phyloP scores from a whole-genome alignment of 2,329 filamentous ascomycete species.

The Trichophyton benhamiae region DNA sequence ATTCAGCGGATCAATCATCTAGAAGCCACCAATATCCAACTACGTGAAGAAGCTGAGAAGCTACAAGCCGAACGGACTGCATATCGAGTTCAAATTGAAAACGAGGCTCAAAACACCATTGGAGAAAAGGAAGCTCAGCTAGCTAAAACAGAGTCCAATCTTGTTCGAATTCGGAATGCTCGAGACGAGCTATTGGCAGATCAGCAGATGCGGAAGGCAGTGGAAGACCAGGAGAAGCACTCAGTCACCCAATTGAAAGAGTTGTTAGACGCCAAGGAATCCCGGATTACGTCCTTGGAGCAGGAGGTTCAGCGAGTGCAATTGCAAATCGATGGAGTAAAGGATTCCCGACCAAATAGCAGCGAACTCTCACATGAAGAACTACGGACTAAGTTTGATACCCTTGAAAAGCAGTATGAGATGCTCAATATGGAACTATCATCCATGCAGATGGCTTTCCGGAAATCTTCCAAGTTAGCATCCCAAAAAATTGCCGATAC shows the following conservation, averaged over 20 bases:
- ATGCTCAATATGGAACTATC: constrained; percentile 79
- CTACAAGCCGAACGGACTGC: constrained; percentile 71
- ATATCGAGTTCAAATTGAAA: constrained; percentile 69
- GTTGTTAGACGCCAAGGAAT: constrained; percentile 63
- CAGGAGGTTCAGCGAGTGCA: constrained; percentile 64
- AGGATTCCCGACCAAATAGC: constrained; percentile 32
- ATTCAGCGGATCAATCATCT: constrained; percentile 85
- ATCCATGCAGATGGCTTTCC: constrained; percentile 76
- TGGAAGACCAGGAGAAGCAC: constrained; percentile 61
- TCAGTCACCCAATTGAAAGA: constrained; percentile 66
- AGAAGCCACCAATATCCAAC: constrained; percentile 72
- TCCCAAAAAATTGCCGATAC: constrained; percentile 78
- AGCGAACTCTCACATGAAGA: constrained; percentile 56
- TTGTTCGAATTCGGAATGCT: constrained; percentile 70
- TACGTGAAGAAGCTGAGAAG: constrained; percentile 75
- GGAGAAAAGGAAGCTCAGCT: constrained; percentile 73
- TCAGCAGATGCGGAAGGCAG: constrained; percentile 62
- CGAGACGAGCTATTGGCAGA: constrained; percentile 81
- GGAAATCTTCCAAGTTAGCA: constrained; percentile 71
- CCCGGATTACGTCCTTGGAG: constrained; percentile 70
- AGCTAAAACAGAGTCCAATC: constrained; percentile 66
- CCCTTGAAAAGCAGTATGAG: constrained; percentile 65
- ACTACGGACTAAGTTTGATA: constrained; percentile 58
- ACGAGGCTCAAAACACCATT: constrained; percentile 60
- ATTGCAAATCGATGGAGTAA: constrained; percentile 41